These are phyloP conservation scores for Botrytis pseudocinerea DNA, from an alignment of 2,329 filamentous ascomycete species.

Conservation along the genomic window DNA sequence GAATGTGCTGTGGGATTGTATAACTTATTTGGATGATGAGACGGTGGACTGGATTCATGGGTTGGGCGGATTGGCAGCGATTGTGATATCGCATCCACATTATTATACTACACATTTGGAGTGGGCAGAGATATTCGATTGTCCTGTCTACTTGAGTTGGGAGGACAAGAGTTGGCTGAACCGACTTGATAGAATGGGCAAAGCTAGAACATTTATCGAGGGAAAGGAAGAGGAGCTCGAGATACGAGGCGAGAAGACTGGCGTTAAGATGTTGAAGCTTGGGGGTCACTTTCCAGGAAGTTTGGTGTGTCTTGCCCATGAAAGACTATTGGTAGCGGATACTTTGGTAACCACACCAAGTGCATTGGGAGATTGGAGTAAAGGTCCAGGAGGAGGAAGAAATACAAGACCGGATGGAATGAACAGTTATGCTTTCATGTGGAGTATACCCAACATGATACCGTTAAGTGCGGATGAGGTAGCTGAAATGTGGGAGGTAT, in stretches of 20 bases:
- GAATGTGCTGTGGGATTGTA: constrained; percentile 79
- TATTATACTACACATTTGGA: constrained; percentile 76
- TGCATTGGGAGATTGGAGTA: constrained; percentile 51
- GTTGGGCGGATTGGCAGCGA: constrained; percentile 67
- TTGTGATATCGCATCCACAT: constrained; percentile 78
- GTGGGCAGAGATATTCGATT: constrained; percentile 69
- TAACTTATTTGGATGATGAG: constrained; percentile 66
- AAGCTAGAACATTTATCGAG: constrained; percentile 51
- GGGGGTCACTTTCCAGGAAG: constrained; percentile 82
- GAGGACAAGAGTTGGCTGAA: constrained; percentile 68
- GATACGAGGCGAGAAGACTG: constrained; percentile 44
- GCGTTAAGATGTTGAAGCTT: constrained; percentile 64
- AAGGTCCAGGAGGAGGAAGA: constrained; percentile 45
- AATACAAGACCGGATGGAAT: constrained; percentile 47
- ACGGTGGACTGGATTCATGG: constrained; percentile 59
- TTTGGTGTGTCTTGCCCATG: constrained; percentile 62
- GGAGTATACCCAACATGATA: constrained; percentile 75
- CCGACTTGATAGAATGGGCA: constrained; percentile 44
- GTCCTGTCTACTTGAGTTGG: constrained; percentile 66
- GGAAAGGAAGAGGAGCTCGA: constrained; percentile 45
- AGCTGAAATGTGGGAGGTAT: constrained; percentile 66
- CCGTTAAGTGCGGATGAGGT: constrained; percentile 66
- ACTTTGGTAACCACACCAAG: constrained; percentile 71
- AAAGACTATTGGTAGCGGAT: constrained; percentile 71
- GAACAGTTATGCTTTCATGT: constrained; percentile 70